These are phyloP conservation scores for Ambrosiella cleistominuta DNA, from an alignment of 2,329 filamentous ascomycete genomes.

Conservation along the genomic window DNA sequence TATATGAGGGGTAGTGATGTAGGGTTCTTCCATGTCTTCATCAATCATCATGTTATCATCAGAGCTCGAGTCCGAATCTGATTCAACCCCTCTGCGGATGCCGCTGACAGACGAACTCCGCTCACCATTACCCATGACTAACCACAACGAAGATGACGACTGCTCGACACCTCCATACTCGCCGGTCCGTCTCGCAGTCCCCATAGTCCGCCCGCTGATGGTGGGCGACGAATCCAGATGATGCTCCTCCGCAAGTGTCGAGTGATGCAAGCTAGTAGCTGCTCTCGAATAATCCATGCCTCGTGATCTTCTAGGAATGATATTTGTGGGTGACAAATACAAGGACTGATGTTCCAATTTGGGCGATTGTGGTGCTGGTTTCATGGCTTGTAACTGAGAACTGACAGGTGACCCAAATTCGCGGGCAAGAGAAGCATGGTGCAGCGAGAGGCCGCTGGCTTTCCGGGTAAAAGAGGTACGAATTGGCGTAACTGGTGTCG, in stretches of 20 bases:
- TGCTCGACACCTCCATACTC: slow-evolving; percentile 39
- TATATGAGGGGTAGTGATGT: slow-evolving; percentile 62
- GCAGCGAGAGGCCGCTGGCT: slow-evolving; percentile 17
- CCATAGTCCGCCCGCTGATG: slow-evolving; percentile 39
- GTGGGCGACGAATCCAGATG: slow-evolving; percentile 84
- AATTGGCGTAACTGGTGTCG: slow-evolving; percentile 51
- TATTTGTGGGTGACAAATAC: slow-evolving; percentile 74
- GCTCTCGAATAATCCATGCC: slow-evolving; percentile 87
- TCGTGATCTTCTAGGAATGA: slow-evolving; percentile 72
- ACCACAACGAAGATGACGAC: slow-evolving; percentile 55
- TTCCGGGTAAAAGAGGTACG: slow-evolving; percentile 44
- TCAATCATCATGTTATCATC: slow-evolving; percentile 50
- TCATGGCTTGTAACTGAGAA: background rate
- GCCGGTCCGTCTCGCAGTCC: slow-evolving; percentile 30
- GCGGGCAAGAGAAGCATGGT: background rate
- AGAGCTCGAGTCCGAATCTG: slow-evolving; percentile 59
- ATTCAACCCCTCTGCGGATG: slow-evolving; percentile 49
- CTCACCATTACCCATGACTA: slow-evolving; percentile 51
- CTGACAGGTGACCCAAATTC: slow-evolving; percentile 7
- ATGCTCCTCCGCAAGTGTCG: slow-evolving; percentile 72
- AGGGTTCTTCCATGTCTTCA: slow-evolving; percentile 61
- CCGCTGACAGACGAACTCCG: slow-evolving; percentile 62
- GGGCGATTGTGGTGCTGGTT: slow-evolving; percentile 49
- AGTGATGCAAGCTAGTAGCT: slow-evolving; percentile 88
- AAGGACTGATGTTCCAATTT: slow-evolving; percentile 64